Percentiles rank a stretch among this genome's conserved stretches.
These are phyloP conservation scores for Azolla pinnata DNA, from an alignment of 75 land plant species.

Conservation along the genomic window DNA sequence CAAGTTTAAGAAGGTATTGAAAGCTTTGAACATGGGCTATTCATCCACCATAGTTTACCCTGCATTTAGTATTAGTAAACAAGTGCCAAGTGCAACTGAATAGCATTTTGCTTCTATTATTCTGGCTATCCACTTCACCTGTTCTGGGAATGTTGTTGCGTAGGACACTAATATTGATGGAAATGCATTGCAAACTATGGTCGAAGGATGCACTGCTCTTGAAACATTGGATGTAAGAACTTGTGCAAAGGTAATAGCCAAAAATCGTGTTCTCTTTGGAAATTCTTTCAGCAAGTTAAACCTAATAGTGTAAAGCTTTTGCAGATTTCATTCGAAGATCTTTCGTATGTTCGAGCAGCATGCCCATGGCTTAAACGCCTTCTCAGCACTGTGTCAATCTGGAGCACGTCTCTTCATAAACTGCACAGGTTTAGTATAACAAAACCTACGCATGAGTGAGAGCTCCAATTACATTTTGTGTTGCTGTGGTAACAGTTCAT, in stretches of 20 bases:
- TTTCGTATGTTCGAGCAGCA: slow-evolving; percentile 13
- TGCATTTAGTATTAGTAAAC: too few species aligned
- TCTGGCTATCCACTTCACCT: too few species aligned
- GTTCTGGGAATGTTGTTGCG: neutral
- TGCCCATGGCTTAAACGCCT: slow-evolving; percentile 29
- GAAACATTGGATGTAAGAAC: slow-evolving; percentile 86
- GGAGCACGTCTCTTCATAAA: too few species aligned
- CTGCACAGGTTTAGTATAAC: too few species aligned
- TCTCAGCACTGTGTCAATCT: slow-evolving; percentile 17
- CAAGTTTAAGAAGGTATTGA: too few species aligned
- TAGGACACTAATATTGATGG: slow-evolving; percentile 40
- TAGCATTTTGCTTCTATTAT: too few species aligned
- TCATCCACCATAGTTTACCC: too few species aligned
- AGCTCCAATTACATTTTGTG: too few species aligned
- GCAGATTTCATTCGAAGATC: slow-evolving; percentile 15
- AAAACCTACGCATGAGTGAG: too few species aligned
- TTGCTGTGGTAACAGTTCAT: too few species aligned
- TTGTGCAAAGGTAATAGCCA: slow-evolving; percentile 68
- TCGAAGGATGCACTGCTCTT: slow-evolving; percentile 53
- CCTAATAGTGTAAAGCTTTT: neutral
- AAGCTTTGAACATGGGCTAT: too few species aligned
- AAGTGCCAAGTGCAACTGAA: too few species aligned
- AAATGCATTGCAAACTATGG: slow-evolving; percentile 45
- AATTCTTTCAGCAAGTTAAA: neutral
- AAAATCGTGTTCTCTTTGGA: neutral